A percentile compares a stretch with the other conserved stretches of the same genome.
Evolutionary conservation across 1,284 basidiomycete genomes (phyloP).

Genomic region (Puccinia triticina): DNA sequence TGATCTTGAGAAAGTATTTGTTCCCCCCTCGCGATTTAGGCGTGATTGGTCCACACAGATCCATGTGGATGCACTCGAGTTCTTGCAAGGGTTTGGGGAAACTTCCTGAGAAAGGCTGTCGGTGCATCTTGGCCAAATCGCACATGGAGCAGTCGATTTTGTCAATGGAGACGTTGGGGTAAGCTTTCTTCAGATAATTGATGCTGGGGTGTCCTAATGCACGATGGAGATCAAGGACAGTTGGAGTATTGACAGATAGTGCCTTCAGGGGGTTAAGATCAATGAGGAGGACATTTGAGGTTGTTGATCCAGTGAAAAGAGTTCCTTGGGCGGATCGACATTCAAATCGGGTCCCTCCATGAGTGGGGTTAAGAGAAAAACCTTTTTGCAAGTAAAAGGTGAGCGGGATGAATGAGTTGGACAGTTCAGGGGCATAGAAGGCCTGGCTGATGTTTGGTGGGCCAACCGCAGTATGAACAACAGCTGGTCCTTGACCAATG

Average conservation of each 20-base stretch:
- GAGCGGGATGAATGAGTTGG: not conserved
- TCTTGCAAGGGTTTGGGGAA: not conserved
- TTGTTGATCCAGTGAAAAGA: not conserved
- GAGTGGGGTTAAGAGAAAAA: not conserved
- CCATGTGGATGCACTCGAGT: constrained; percentile 30
- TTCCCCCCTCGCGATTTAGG: not conserved
- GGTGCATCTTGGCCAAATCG: constrained; percentile 12
- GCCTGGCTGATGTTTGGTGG: not conserved
- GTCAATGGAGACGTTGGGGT: not conserved
- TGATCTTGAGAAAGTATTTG: constrained; percentile 14
- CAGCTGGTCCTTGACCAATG: not conserved
- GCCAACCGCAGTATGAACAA: not conserved
- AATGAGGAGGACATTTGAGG: not conserved
- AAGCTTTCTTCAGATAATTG: not conserved
- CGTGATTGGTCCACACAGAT: not conserved
- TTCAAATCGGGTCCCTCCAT: not conserved
- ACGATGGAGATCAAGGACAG: not conserved
- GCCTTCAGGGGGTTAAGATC: not conserved
- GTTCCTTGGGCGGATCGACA: not conserved
- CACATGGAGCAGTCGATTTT: not conserved
- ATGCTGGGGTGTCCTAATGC: constrained; percentile 12
- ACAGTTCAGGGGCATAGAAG: not conserved
- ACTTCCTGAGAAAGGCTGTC: not conserved
- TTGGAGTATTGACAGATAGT: no score
- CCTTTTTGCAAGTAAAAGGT: not conserved